These are phyloP conservation scores for Schwanniomyces etchellsii DNA, from an alignment of 1,139 yeast genomes.

Conservation along the genomic window DNA sequence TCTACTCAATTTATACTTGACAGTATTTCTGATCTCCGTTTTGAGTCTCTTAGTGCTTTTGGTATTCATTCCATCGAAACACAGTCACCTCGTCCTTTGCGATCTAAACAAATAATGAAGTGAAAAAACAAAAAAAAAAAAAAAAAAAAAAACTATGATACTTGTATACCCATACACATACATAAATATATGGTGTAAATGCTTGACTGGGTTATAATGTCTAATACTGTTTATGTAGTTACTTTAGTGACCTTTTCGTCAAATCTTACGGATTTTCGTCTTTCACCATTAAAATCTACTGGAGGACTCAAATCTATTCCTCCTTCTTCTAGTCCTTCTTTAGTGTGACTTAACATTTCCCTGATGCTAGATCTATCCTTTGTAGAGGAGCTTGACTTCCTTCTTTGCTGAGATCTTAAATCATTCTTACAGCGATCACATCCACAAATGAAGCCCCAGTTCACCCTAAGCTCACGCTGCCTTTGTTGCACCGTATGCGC, in stretches of 20 bases:
- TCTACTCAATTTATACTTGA: constrained; percentile 12
- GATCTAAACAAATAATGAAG: too few species aligned
- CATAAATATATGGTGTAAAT: not conserved
- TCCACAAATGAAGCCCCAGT: constrained; percentile 78
- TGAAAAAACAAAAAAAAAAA: too few species aligned
- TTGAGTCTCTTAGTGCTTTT: too few species aligned
- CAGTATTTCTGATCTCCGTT: constrained; percentile 13
- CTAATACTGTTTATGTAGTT: constrained; percentile 8
- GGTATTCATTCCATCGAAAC: too few species aligned
- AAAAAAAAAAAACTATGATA: too few species aligned
- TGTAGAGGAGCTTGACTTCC: constrained; percentile 24
- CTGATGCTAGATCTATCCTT: constrained; percentile 32
- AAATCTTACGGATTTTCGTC: constrained; percentile 71
- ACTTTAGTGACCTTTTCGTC: constrained; percentile 50
- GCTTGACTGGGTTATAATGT: not conserved
- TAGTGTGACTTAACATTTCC: constrained; percentile 36
- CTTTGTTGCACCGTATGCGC: constrained; percentile 57
- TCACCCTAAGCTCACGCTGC: constrained; percentile 61
- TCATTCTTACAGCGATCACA: constrained; percentile 66
- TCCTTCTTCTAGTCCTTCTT: constrained; percentile 29
- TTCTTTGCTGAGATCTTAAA: constrained; percentile 30
- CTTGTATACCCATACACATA: too few species aligned
- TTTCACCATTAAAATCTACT: constrained; percentile 28
- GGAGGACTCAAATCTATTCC: constrained; percentile 49
- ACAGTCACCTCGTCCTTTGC: too few species aligned